These are phyloP conservation scores for Annulohypoxylon bovei DNA, from an alignment of 495 filamentous ascomycete genomes.

Conservation along the genomic window DNA sequence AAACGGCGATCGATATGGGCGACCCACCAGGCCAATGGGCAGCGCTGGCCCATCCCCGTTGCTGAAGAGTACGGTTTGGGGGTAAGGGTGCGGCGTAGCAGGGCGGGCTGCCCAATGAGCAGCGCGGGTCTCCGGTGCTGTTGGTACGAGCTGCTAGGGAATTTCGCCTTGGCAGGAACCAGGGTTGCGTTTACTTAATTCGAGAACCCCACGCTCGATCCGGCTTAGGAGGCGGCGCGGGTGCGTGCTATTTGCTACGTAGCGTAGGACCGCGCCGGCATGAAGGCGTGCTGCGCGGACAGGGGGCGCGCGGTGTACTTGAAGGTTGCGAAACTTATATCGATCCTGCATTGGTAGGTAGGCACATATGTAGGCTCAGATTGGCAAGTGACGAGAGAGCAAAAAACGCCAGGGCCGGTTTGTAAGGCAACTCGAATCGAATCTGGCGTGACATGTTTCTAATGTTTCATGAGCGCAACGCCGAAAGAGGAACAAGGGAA, in stretches of 20 bases:
- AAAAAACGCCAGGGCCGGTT: background rate
- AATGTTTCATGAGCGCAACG: background rate
- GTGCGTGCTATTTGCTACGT: background rate
- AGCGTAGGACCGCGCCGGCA: too few relatives aligned
- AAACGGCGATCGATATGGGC: background rate
- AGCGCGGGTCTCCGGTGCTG: background rate
- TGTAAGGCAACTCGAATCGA: background rate
- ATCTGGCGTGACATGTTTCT: background rate
- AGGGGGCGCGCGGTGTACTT: too few relatives aligned
- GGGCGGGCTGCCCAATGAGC: background rate
- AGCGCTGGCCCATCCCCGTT: background rate
- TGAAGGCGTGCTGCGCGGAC: too few relatives aligned
- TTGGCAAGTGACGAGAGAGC: too few relatives aligned
- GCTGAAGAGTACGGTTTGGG: background rate
- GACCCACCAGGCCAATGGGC: background rate
- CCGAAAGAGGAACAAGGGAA: background rate
- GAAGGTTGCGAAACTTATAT: too few relatives aligned
- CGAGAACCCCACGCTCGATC: background rate
- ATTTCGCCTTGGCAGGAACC: conserved; percentile 3
- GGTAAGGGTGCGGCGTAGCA: conserved; percentile 25
- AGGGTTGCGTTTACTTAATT: background rate
- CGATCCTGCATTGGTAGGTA: too few relatives aligned
- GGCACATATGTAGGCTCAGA: background rate
- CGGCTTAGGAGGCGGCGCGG: background rate
- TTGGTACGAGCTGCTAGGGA: background rate